Evolutionary conservation across 306 rosid genomes (phyloP), one percentile per base, ranked within the genome.

Genomic region (Lathyrus tuberosus): DNA sequence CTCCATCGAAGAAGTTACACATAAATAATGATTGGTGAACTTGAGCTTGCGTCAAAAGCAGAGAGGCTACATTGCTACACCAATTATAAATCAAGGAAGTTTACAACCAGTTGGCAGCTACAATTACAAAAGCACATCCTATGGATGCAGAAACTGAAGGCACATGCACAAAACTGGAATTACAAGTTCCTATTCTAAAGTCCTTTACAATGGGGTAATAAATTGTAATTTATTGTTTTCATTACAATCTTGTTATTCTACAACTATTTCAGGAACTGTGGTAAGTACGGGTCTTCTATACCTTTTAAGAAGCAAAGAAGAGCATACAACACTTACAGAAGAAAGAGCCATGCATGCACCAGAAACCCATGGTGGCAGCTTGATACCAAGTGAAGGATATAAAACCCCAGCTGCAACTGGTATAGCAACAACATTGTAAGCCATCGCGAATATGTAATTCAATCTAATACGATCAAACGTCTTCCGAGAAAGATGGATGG

Each of bases 311-410:
- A 88, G 91, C 74, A 94, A 80, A 43, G 99, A 94, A 63, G 97
- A 91, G 72, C 97, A 94, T 10, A 94, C 99, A 31, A 91, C 97
- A 72, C 87, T 94, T 17, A 94, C 88, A 22, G 99, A 94, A 54
- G 99, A 94, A 56, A 91, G 75, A 76, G 99, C 99, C 99, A 94
- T 91, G 87, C 97, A 90, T 5, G 99, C 97, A 65, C 99, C 99
- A 8, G 97, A 96, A 18, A 89, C 95, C 99, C 99, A 94, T 17
- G 99, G 99, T 10, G 97, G 97, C 61, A 94, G 77, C 78, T 81
- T 75, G 81, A 94, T 77, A 35, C 97, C 88, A 31, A 87, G 47
- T 11, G 88, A 87, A 42, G 99, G 99, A 60, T 69, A 94, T 12
- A 88, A 65, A 28, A 69, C 87, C 26, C 99, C 99, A 3, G 97